Evolutionary conservation across 78 protist species (phyloP).

Genomic region (Creolimax fragrantissima): DNA sequence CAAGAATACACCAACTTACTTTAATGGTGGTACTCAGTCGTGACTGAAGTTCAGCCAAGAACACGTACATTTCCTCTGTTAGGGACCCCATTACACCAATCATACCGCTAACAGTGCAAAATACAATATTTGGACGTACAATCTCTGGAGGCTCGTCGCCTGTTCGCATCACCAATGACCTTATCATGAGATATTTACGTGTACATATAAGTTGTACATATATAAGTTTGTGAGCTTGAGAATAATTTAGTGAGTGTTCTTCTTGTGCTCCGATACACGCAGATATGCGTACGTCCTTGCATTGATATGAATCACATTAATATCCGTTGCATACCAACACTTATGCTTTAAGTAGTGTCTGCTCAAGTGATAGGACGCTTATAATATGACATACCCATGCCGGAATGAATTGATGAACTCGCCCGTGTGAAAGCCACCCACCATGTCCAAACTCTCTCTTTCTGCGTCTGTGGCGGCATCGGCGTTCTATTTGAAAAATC

Average conservation of each 20-base stretch:
- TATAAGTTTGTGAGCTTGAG: background rate
- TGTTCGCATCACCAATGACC: slow-evolving; percentile 20
- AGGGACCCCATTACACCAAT: slow-evolving; percentile 68
- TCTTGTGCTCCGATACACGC: too few relatives aligned
- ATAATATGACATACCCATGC: slow-evolving; percentile 33
- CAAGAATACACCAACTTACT: too few relatives aligned
- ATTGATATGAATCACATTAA: too few relatives aligned
- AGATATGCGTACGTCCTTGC: too few relatives aligned
- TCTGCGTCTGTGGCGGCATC: slow-evolving; percentile 71
- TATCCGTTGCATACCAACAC: too few relatives aligned
- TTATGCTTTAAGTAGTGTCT: too few relatives aligned
- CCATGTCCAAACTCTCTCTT: slow-evolving; percentile 40
- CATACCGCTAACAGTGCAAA: slow-evolving; percentile 60
- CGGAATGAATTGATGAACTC: slow-evolving; percentile 57
- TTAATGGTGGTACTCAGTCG: too few relatives aligned
- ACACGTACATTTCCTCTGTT: slow-evolving; percentile 1
- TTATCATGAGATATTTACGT: background rate
- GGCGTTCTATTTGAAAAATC: slow-evolving; percentile 12
- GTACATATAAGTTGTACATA: background rate
- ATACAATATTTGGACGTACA: slow-evolving; percentile 40
- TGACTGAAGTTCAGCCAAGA: background rate
- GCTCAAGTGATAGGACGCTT: too few relatives aligned
- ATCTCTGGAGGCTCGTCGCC: slow-evolving; percentile 29
- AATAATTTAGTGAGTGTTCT: background rate
- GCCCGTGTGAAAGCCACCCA: slow-evolving; percentile 74